Percentiles rank a stretch among this genome's conserved stretches.
These are phyloP conservation scores for Apiotrichum laibachii DNA, from an alignment of 1,284 basidiomycete genomes.

Conservation along the genomic window DNA sequence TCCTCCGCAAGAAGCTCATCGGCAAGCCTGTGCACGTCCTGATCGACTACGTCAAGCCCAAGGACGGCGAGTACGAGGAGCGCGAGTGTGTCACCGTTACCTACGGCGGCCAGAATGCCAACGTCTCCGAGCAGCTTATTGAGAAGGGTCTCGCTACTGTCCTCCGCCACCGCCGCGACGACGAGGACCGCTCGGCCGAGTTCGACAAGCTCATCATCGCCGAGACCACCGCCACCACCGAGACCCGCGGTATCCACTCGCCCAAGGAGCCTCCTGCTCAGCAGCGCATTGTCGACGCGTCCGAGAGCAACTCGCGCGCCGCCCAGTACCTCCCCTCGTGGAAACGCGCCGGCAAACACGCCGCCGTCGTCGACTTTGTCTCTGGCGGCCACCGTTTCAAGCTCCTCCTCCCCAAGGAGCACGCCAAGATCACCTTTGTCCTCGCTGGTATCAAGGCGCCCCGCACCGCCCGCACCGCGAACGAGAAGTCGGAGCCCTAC, in stretches of 20 bases:
- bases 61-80: conserved; percentile 89
- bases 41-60: conserved; percentile 85
- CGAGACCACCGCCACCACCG: conserved; percentile 77
- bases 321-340: conserved; percentile 83
- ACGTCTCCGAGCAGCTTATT: conserved; percentile 85
- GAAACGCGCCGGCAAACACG: conserved; percentile 80
- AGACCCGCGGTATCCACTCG: conserved; percentile 84
- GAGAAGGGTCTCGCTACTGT: conserved; percentile 89
- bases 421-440: conserved; percentile 83
- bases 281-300: conserved; percentile 77
- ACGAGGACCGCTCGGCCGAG: conserved; percentile 90
- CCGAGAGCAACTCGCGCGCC: conserved; percentile 76
- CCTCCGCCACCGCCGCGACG: conserved; percentile 87
- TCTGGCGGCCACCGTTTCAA: conserved; percentile 91
- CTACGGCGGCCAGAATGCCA: conserved; percentile 74
- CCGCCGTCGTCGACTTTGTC: conserved; percentile 89
- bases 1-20: conserved; percentile 83
- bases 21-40: conserved; percentile 81
- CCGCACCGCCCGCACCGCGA: conserved; percentile 71
- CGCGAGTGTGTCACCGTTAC: conserved; percentile 85
- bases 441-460: conserved; percentile 82
- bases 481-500: conserved; percentile 86
- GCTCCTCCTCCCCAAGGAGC: conserved; percentile 85
- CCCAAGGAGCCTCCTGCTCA: conserved; percentile 70
- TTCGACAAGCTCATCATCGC: conserved; percentile 93